Base-by-base conservation (phyloP, 805 yeast genomes). In the Brettanomyces bruxellensis region DNA sequence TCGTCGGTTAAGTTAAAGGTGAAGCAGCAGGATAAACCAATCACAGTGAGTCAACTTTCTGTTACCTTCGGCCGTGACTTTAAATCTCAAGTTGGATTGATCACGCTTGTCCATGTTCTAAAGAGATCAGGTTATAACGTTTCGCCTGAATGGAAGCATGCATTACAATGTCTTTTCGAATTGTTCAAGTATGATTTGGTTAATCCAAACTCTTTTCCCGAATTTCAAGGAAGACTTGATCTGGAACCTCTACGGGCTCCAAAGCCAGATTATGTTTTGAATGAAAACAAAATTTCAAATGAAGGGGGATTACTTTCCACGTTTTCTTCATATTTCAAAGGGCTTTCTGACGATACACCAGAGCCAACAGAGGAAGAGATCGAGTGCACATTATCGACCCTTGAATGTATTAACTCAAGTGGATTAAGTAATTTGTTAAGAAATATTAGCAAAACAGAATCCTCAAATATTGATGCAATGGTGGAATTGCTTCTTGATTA, bases 351-450 rank as follows among this genome's bases (percentile, higher is more conserved):
- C 56, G 95, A 87, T 45, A 80, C 86, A 3, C 82, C 84, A 0
- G 98, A 91, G 62, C 99, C 99, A 11, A 78, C 95, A 2, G 95
- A 86, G 47, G 95, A 87, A 57, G 97, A 91, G 55, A 83, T 93
- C 43, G 95, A 89, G 51, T 76, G 86, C 4, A 86, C 98, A 0
- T 62, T 84, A 12, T 81, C 88, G 4, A 85, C 96, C 0, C 67
- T 83, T 39, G 95, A 90, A 53, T 91, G 97, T 60, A 72, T 91
- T 44, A 77, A 77, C 45, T 78, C 91, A 0, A 79, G 93, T 51
- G 75, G 76, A 43, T 66, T 89, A 4, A 62, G 73, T 4, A 68
- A 70, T 1, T 67, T 88, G 1, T 73, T 88, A 49, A 74, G 72
- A 42, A 71, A 71, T 22, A 70, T 81, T 8, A 67, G 76, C 42